Evolutionary conservation across 106 monocot genomes (phyloP).

Genomic region (Platanthera zijinensis): DNA sequence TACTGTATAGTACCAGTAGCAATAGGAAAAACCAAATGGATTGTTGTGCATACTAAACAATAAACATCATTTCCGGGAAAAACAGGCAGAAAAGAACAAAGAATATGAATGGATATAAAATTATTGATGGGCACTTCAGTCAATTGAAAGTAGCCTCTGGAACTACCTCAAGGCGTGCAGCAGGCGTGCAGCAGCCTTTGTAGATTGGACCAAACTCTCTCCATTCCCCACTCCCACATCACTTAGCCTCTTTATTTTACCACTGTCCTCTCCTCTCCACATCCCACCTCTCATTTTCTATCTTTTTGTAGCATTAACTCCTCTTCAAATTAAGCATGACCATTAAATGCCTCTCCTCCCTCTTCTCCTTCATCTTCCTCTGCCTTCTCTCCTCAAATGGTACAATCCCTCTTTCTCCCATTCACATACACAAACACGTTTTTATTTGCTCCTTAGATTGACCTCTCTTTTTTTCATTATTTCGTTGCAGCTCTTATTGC

Average conservation of each 20-base stretch:
- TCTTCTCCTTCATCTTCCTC: constrained; percentile 15
- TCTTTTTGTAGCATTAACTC: constrained; percentile 6
- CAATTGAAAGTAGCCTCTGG: background rate
- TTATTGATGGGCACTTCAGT: constrained; percentile 1
- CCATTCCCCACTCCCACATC: background rate
- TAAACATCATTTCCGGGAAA: background rate
- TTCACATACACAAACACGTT: background rate
- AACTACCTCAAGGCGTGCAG: background rate
- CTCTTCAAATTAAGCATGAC: constrained; percentile 1
- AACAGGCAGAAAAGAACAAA: background rate
- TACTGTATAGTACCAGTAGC: no score
- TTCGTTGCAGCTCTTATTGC: constrained; percentile 1
- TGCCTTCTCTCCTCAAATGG: constrained; percentile 9
- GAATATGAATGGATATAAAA: background rate
- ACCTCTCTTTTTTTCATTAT: background rate
- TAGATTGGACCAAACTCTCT: constrained; percentile 3
- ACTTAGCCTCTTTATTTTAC: background rate
- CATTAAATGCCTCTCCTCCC: constrained; percentile 5
- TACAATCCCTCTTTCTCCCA: background rate
- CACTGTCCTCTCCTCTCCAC: constrained; percentile 18
- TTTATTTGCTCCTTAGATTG: background rate
- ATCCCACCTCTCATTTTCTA: constrained; percentile 28
- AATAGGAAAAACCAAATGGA: no score
- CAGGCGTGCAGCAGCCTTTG: background rate
- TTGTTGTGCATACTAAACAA: no score